Evolutionary conservation across 2,329 filamentous ascomycete genomes (phyloP), one percentile per base, ranked within the genome.

Genomic region (Epichloe scottii): DNA sequence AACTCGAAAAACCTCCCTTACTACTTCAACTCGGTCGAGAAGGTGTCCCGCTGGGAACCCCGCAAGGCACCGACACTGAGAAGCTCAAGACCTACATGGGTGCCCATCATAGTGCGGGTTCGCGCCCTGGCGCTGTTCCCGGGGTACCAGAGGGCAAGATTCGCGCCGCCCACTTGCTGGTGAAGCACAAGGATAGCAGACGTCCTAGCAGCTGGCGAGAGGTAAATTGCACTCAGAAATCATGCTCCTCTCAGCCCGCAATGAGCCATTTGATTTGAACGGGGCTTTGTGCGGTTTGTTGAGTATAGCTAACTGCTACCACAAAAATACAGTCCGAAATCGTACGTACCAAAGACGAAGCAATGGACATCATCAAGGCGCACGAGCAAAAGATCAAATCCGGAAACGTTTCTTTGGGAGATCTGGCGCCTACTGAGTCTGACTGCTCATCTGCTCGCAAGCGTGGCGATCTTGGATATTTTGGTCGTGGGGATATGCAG

Each of bases 1-100:
- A 95, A 96, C 75, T 95, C 89, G 70, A 97, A 96, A 76, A 95
- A 95, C 72, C 85, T 97, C 37, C 93, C 93, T 38, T 98, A 98
- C 77, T 98, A 97, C 76, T 97, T 96, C 84, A 94, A 96, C 71
- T 75, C 85, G 44, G 73, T 71, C 59, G 87, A 89, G 56, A 91
- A 90, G 68, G 82, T 89, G 66, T 97, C 93, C 56, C 82, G 88
- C 71, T 98, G 93, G 93, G 93, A 97, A 66, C 91, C 93, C 93
- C 93, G 8, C 68, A 79, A 43, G 87, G 84, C 57, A 93, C 90
- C 60, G 88, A 98, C 71, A 87, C 87, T 52, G 89, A 96, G 60
- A 89, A 86, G 71, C 81, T 98, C 57, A 97, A 96, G 77, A 69
- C 81, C 55, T 96, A 94, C 75, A 97, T 98, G 89, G 89, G 87